Evolutionary conservation across 2,329 filamentous ascomycete species (phyloP), one percentile per base, ranked within the genome.

Genomic region (Lasiodiplodia sp.): DNA sequence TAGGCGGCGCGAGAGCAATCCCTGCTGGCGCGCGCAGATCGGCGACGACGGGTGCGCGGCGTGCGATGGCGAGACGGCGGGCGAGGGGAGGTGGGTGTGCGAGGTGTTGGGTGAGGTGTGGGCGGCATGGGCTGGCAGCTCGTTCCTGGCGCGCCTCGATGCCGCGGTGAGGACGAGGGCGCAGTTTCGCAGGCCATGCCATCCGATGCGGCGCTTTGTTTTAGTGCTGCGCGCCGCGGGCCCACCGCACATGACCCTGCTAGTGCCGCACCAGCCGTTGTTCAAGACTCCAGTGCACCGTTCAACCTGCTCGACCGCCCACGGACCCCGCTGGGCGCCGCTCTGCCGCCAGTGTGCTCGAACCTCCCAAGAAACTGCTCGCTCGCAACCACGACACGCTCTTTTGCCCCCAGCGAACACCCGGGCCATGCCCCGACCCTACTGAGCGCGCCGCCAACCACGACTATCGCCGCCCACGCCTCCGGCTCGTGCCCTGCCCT

Each of bases 251-350:
- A 47, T 47, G 44, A 47, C 44, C 44, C 44, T 53, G 51, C 53
- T 58, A 58, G 55, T 21, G 44, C 25, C 58, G 57, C 57, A 31
- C 57, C 38, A n/a, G 57, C 57, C 57, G 58, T 63, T 49, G 58
- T 63, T 63, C 55, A 58, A 63, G 58, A 63, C 44, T 49, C 58
- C 40, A 51, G 58, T 63, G 38, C 58, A 51, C 37, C 25, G 57
- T 56, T 28, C 53, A 40, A 40, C 44, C 40, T 25, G 28, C 38
- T 28, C 37, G 37, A 18, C 58, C 37, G 58, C 58, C 44, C 58
- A 62, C 44, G 58, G 58, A 63, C 58, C 58, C 58, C 58, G 58
- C 58, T 63, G 58, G 57, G 55, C 55, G 52, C 52, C 44, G 44
- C 44, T 56, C 52, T 58, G 55, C 37, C 57, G 58, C 25, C 37